These are phyloP conservation scores for Chytriomyces sp. DNA, from an alignment of 192 early-diverging fungal species.

Conservation along the genomic window DNA sequence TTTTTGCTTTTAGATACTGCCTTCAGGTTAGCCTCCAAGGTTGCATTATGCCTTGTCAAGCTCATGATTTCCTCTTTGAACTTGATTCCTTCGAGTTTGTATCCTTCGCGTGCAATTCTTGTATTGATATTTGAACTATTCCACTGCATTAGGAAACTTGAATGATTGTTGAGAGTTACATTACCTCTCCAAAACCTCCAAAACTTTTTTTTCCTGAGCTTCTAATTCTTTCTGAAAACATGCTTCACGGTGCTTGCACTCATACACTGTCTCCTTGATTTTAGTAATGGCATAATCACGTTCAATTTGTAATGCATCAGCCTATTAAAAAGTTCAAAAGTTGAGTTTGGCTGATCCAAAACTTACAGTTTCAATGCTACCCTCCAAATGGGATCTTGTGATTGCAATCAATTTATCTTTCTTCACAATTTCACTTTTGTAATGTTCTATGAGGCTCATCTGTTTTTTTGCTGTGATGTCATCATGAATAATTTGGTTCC, in stretches of 20 bases:
- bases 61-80: constrained; percentile 22
- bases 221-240: constrained; percentile 9
- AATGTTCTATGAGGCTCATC: not conserved
- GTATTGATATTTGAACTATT: not conserved
- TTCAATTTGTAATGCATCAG: not conserved
- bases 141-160: not conserved
- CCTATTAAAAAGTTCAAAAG: not conserved
- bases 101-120: constrained; percentile 1
- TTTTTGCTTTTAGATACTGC: not conserved
- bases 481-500: not conserved
- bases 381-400: not conserved
- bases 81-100: constrained; percentile 9
- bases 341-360: not conserved
- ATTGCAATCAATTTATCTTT: not conserved
- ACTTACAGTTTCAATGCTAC: not conserved
- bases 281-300: constrained; percentile 21
- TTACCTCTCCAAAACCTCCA: constrained; percentile 9
- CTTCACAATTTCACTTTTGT: not conserved
- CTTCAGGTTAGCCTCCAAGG: constrained; percentile 6
- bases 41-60: not conserved
- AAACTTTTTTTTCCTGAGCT: constrained; percentile 2
- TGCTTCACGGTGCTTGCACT: not conserved
- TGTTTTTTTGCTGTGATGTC: not conserved
- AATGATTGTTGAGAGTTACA: not conserved
- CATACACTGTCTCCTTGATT: constrained; percentile 9